A percentile compares a stretch with the other conserved stretches of the same genome.
These are phyloP conservation scores for Neocatenulostroma microsporum DNA, from an alignment of 2,329 filamentous ascomycete species.

Conservation along the genomic window DNA sequence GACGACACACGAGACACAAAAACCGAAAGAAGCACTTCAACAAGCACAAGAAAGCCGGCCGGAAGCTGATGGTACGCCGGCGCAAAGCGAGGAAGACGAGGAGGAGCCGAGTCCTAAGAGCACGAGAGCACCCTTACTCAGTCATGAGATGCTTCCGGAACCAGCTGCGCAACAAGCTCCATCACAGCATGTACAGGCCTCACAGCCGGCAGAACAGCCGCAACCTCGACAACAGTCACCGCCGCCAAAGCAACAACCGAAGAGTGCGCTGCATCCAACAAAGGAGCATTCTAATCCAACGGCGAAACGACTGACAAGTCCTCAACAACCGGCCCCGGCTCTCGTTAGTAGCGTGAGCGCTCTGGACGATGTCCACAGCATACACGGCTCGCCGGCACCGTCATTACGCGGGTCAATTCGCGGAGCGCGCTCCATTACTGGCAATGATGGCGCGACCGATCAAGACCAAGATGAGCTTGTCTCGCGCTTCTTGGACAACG, in stretches of 20 bases:
- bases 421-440: conserved; percentile 17
- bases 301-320: conserved; percentile 18
- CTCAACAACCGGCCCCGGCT: conserved; percentile 22
- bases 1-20: conserved; percentile 16
- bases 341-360: conserved; percentile 26
- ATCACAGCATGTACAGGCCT: too few species aligned
- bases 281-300: conserved; percentile 23
- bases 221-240: conserved; percentile 3
- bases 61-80: conserved; percentile 8
- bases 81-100: conserved; percentile 13
- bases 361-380: conserved; percentile 24
- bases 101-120: conserved; percentile 4
- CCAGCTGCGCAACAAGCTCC: too few species aligned
- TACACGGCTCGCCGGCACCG: conserved; percentile 20
- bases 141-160: too few species aligned
- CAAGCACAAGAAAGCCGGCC: background rate
- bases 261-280: conserved; percentile 15
- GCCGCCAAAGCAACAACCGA: conserved; percentile 8
- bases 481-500: conserved; percentile 25
- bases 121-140: conserved; percentile 1
- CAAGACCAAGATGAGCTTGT: conserved; percentile 22
- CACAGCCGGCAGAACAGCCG: too few species aligned
- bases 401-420: conserved; percentile 23
- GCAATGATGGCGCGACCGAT: conserved; percentile 10
- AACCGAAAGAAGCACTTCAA: background rate